Evolutionary conservation across 2,329 filamentous ascomycete species (phyloP).

Genomic region (Venturia pyrina): DNA sequence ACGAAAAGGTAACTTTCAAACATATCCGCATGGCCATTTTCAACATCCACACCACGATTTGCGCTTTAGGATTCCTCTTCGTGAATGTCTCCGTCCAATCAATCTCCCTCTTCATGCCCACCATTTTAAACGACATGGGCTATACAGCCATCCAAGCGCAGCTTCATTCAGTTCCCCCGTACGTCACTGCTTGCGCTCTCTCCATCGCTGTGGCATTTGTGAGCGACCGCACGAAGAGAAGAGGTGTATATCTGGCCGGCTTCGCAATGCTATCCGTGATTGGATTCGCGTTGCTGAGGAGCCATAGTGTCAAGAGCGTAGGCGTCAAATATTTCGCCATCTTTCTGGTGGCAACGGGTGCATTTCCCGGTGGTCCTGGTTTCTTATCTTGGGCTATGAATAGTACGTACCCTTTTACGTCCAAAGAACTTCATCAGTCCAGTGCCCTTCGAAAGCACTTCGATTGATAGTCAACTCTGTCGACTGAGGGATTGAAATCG

Average conservation of each 20-base stretch:
- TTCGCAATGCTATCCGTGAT: slow-evolving; percentile 34
- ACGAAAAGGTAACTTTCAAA: slow-evolving; percentile 38
- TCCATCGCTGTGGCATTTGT: slow-evolving; percentile 27
- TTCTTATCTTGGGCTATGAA: slow-evolving; percentile 51
- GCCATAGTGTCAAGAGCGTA: slow-evolving; percentile 22
- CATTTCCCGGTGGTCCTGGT: slow-evolving; percentile 48
- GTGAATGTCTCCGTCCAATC: slow-evolving; percentile 51
- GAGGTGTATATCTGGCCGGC: slow-evolving; percentile 27
- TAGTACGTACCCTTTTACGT: slow-evolving; percentile 26
- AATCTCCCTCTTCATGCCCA: slow-evolving; percentile 30
- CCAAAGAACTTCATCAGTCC: no score
- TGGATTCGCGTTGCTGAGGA: slow-evolving; percentile 44
- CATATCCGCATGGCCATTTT: slow-evolving; percentile 43
- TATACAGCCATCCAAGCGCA: slow-evolving; percentile 29
- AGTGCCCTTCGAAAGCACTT: no score
- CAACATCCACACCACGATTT: slow-evolving; percentile 51
- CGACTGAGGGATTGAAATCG: no score
- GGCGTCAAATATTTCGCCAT: slow-evolving; percentile 44
- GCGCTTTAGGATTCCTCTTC: slow-evolving; percentile 47
- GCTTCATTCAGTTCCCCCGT: slow-evolving; percentile 29
- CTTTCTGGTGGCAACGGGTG: slow-evolving; percentile 46
- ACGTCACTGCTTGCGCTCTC: slow-evolving; percentile 26
- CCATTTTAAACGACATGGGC: slow-evolving; percentile 27
- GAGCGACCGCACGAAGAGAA: slow-evolving; percentile 27
- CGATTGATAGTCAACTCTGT: no score